Evolutionary conservation across 2,329 filamentous ascomycete species (phyloP).

Genomic region (Drechmeria coniospora): DNA sequence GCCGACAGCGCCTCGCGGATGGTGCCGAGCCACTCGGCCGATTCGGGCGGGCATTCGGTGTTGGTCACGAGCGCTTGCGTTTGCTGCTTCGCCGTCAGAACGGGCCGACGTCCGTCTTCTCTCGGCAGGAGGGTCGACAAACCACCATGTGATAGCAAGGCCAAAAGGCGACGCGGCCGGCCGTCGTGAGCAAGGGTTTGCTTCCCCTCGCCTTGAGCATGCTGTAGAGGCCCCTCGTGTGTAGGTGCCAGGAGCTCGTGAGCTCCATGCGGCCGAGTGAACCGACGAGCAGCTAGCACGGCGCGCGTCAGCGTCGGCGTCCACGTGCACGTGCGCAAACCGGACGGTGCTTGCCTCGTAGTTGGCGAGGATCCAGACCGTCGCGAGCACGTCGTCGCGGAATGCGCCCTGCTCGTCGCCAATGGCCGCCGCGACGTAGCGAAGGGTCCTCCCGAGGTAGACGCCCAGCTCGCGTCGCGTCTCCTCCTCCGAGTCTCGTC

Average conservation of each 20-base stretch:
- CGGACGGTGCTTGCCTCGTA: constrained; percentile 16
- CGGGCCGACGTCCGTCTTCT: background rate
- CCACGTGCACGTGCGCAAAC: background rate
- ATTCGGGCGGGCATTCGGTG: constrained; percentile 19
- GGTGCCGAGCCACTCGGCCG: constrained; percentile 18
- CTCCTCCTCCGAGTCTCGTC: constrained; percentile 10
- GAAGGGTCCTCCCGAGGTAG: constrained; percentile 21
- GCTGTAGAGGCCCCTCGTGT: constrained; percentile 19
- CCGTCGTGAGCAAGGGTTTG: constrained; percentile 8
- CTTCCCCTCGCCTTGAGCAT: constrained; percentile 20
- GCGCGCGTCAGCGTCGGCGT: constrained; percentile 5
- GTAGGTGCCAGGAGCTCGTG: constrained; percentile 21
- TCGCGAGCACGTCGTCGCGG: constrained; percentile 21
- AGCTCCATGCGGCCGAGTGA: constrained; percentile 13
- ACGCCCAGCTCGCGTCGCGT: constrained; percentile 17
- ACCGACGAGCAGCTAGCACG: constrained; percentile 21
- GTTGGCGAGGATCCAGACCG: constrained; percentile 24
- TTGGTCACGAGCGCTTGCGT: constrained; percentile 18
- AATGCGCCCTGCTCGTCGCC: constrained; percentile 12
- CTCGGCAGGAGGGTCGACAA: constrained; percentile 5
- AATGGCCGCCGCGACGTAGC: constrained; percentile 22
- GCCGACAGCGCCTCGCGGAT: constrained; percentile 11
- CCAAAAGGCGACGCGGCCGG: constrained; percentile 20
- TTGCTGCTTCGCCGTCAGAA: constrained; percentile 17
- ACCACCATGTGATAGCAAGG: constrained; percentile 22